Evolutionary conservation across 1,139 yeast genomes (phyloP).

Genomic region (Scheffersomyces quercinus): DNA sequence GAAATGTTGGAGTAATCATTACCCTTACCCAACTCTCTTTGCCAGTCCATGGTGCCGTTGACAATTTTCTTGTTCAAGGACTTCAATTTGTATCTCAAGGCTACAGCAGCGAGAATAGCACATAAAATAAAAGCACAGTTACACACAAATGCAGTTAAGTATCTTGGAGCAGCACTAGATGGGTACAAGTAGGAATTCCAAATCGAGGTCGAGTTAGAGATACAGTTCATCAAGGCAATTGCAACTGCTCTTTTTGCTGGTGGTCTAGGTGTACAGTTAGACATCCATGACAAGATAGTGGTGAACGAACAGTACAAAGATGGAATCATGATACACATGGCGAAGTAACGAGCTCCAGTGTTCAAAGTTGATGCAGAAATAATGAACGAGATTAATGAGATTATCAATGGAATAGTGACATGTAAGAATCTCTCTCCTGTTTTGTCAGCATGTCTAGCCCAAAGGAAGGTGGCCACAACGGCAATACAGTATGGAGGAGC

Average conservation of each 20-base stretch:
- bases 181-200: slow-evolving; percentile 57
- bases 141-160: slow-evolving; percentile 46
- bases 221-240: slow-evolving; percentile 51
- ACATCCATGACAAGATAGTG: slow-evolving; percentile 56
- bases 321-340: slow-evolving; percentile 65
- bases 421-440: slow-evolving; percentile 60
- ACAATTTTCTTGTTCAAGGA: slow-evolving; percentile 44
- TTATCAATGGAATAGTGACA: slow-evolving; percentile 43
- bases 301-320: slow-evolving; percentile 58
- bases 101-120: slow-evolving; percentile 40
- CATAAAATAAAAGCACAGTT: slow-evolving; percentile 48
- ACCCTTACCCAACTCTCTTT: slow-evolving; percentile 48
- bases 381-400: slow-evolving; percentile 51
- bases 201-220: slow-evolving; percentile 53
- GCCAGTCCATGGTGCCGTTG: slow-evolving; percentile 53
- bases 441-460: slow-evolving; percentile 60
- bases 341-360: slow-evolving; percentile 59
- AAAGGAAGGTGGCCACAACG: slow-evolving; percentile 50
- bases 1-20: slow-evolving; percentile 45
- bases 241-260: slow-evolving; percentile 57
- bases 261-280: slow-evolving; percentile 52
- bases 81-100: slow-evolving; percentile 39
- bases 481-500: slow-evolving; percentile 64
- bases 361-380: slow-evolving; percentile 56
- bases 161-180: slow-evolving; percentile 41